A percentile compares a stretch with the other conserved stretches of the same genome.
phyloP scores from a whole-genome alignment of 345 rosid species.

The Mallotus nudiflorus region DNA sequence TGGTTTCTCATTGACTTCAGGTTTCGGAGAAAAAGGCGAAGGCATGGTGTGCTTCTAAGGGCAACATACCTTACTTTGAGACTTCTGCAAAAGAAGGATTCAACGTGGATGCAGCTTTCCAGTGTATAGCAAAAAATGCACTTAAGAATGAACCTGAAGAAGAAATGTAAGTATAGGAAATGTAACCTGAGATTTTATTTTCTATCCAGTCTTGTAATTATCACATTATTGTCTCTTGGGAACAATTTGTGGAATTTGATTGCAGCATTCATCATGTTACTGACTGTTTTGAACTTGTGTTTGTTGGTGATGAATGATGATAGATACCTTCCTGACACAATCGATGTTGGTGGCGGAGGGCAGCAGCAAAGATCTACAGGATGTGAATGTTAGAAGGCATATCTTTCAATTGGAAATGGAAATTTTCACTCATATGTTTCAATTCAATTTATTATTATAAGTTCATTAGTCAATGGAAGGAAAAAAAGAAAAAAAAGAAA shows the following conservation, averaged over 20 bases:
- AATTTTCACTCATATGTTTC: neutral
- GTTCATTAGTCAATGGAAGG: neutral
- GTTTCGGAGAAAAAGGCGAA: constrained; percentile 91
- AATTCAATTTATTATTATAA: neutral
- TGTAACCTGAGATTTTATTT: no score
- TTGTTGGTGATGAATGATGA: constrained; percentile 21
- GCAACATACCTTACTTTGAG: constrained; percentile 88
- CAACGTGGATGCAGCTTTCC: constrained; percentile 84
- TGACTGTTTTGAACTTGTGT: constrained; percentile 7
- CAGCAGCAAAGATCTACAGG: constrained; percentile 66
- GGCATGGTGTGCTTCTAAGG: constrained; percentile 95
- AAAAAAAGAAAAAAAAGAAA: no score
- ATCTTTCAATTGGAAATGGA: neutral
- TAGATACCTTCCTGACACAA: constrained; percentile 77
- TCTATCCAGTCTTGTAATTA: neutral
- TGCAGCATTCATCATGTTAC: neutral
- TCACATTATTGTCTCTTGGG: neutral
- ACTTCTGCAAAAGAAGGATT: constrained; percentile 93
- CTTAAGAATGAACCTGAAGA: constrained; percentile 90
- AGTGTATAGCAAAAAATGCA: constrained; percentile 81
- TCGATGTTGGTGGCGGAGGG: constrained; percentile 60
- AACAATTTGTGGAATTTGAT: no score
- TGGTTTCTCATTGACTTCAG: constrained; percentile 32
- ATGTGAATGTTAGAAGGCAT: constrained; percentile 55
- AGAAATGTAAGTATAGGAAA: constrained; percentile 75